A percentile compares a stretch with the other conserved stretches of the same genome.
These are phyloP conservation scores for Cystofilobasidium bisporidii DNA, from an alignment of 768 basidiomycete genomes.

Conservation along the genomic window DNA sequence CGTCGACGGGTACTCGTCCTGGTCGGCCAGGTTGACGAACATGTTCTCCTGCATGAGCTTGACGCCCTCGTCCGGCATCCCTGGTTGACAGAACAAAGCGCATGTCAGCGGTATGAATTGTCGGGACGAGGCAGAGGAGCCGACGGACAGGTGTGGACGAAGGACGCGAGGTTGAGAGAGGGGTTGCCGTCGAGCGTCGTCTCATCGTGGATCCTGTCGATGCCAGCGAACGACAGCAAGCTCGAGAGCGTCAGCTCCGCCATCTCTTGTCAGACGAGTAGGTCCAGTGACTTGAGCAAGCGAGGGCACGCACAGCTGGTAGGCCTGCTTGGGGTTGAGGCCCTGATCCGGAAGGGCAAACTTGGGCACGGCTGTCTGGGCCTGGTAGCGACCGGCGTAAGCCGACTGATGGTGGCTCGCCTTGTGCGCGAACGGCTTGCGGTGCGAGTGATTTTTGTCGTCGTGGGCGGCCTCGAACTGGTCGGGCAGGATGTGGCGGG, in stretches of 20 bases:
- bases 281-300: too few species aligned
- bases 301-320: slow-evolving; percentile 33
- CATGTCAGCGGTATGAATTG: too few species aligned
- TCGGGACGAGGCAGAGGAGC: slow-evolving; percentile 29
- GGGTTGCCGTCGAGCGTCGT: slow-evolving; percentile 48
- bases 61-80: slow-evolving; percentile 46
- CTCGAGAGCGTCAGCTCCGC: too few species aligned
- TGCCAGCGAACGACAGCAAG: background rate
- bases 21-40: slow-evolving; percentile 47
- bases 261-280: too few species aligned
- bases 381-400: slow-evolving; percentile 35
- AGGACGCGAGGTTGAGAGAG: slow-evolving; percentile 56
- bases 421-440: background rate
- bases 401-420: slow-evolving; percentile 31
- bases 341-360: slow-evolving; percentile 35
- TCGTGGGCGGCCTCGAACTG: background rate
- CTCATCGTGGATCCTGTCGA: slow-evolving; percentile 46
- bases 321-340: slow-evolving; percentile 34
- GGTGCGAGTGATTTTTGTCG: background rate
- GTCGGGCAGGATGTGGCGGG: slow-evolving; percentile 4
- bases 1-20: slow-evolving; percentile 59
- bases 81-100: background rate
- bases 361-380: slow-evolving; percentile 36
- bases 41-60: slow-evolving; percentile 58
- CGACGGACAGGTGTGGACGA: slow-evolving; percentile 56